A percentile compares a stretch with the other conserved stretches of the same genome.
Evolutionary conservation across 1,139 yeast species (phyloP).

Genomic region (Saccharomyces uvarum): DNA sequence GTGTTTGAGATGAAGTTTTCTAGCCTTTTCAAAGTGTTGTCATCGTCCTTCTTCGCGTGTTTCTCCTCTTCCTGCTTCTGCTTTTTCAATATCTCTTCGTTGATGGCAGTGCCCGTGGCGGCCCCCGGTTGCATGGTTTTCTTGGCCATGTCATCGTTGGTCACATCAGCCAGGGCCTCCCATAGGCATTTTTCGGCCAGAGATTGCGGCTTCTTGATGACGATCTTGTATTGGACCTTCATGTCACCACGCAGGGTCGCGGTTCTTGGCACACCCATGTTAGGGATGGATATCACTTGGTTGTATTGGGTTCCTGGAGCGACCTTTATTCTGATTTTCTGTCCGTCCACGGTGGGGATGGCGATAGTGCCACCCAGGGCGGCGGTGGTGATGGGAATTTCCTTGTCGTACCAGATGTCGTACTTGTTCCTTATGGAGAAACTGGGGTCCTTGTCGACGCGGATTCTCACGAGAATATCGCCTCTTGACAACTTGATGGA

Average conservation of each 20-base stretch:
- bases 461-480: slow-evolving; percentile 74
- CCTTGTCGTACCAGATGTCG: slow-evolving; percentile 55
- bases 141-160: slow-evolving; percentile 71
- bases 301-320: slow-evolving; percentile 83
- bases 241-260: slow-evolving; percentile 57
- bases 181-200: slow-evolving; percentile 87
- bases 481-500: slow-evolving; percentile 61
- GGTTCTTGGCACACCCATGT: slow-evolving; percentile 68
- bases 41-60: slow-evolving; percentile 35
- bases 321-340: slow-evolving; percentile 67
- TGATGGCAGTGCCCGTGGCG: slow-evolving; percentile 2
- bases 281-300: slow-evolving; percentile 66
- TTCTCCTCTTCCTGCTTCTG: slow-evolving; percentile 8
- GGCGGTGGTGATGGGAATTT: slow-evolving; percentile 89
- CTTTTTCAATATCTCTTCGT: slow-evolving; percentile 16
- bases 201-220: slow-evolving; percentile 64
- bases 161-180: slow-evolving; percentile 90
- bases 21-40: slow-evolving; percentile 51
- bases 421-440: slow-evolving; percentile 48
- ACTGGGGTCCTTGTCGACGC: slow-evolving; percentile 63
- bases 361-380: slow-evolving; percentile 87
- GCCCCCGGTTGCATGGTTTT: slow-evolving; percentile 34
- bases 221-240: slow-evolving; percentile 66
- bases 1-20: slow-evolving; percentile 58
- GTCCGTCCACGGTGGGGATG: slow-evolving; percentile 81